Evolutionary conservation across 192 early-diverging fungal species (phyloP).

Genomic region (Thamnidium elegans): DNA sequence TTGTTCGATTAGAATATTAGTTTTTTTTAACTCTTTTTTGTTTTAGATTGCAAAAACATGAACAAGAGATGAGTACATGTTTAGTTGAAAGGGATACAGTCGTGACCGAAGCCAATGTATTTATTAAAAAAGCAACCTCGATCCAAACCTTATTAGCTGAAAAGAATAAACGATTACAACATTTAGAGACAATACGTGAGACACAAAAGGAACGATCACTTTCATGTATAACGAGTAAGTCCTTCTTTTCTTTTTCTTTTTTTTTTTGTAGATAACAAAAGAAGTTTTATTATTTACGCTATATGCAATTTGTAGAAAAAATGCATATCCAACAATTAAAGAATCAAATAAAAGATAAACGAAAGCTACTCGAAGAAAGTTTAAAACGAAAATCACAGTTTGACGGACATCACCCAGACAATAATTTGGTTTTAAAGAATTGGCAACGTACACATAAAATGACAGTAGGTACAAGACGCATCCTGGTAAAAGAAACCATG

Average conservation of each 20-base stretch:
- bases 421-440: background rate
- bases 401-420: background rate
- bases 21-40: background rate
- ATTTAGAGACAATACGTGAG: background rate
- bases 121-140: constrained; percentile 5
- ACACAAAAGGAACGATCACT: background rate
- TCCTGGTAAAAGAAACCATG: constrained; percentile 47
- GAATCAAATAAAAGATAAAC: constrained; percentile 7
- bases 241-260: background rate
- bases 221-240: constrained; percentile 12
- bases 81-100: constrained; percentile 12
- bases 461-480: constrained; percentile 39
- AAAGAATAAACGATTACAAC: constrained; percentile 11
- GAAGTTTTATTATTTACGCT: background rate
- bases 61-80: constrained; percentile 7
- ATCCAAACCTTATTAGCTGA: constrained; percentile 21
- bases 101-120: constrained; percentile 20
- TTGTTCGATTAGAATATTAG: background rate
- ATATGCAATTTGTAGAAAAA: background rate
- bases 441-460: constrained; percentile 46
- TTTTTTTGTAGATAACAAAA: background rate
- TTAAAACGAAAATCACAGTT: background rate
- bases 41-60: constrained; percentile 21
- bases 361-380: constrained; percentile 2
- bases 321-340: background rate